A percentile compares a stretch with the other conserved stretches of the same genome.
Conservation (phyloP, 768 basidiomycete genomes). For the Amanita inopinata region DNA sequence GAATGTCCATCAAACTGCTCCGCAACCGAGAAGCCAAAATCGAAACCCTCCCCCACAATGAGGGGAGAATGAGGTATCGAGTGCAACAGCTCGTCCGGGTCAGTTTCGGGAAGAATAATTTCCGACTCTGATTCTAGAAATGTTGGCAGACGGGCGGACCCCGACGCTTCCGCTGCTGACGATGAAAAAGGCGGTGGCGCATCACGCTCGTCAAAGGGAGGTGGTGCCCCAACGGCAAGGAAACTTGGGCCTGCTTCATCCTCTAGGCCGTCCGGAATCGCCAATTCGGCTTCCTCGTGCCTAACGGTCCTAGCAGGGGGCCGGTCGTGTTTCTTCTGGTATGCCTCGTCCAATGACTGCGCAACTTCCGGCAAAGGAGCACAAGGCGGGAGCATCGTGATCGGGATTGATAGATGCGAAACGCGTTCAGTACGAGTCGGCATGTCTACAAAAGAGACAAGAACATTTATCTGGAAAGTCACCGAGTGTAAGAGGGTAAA, state of each 20-base stretch:
- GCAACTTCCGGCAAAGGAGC: constrained; percentile 76
- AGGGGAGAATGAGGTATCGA: constrained; percentile 20
- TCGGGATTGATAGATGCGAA: constrained; percentile 55
- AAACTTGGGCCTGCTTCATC: constrained; percentile 73
- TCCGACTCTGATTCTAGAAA: constrained; percentile 78
- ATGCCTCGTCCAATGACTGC: constrained; percentile 61
- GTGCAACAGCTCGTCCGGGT: constrained; percentile 27
- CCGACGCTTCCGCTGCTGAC: constrained; percentile 46
- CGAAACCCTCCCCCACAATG: constrained; percentile 64
- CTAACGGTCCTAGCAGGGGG: constrained; percentile 67
- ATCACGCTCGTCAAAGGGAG: constrained; percentile 79
- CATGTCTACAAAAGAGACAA: constrained; percentile 70
- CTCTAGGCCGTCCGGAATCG: constrained; percentile 57
- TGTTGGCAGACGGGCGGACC: constrained; percentile 52
- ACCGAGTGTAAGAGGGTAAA: constrained; percentile 77
- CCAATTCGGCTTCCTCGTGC: constrained; percentile 52
- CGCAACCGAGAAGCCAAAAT: constrained; percentile 62
- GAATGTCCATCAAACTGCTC: constrained; percentile 80
- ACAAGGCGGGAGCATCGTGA: constrained; percentile 62
- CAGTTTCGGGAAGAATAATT: constrained; percentile 50
- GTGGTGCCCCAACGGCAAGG: constrained; percentile 54
- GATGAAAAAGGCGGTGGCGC: constrained; percentile 67
- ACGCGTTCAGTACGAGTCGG: constrained; percentile 57
- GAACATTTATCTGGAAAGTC: constrained; percentile 64
- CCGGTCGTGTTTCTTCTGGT: constrained; percentile 81